Evolutionary conservation across 768 basidiomycete species (phyloP).

Genomic region (Trametes sanguinea): DNA sequence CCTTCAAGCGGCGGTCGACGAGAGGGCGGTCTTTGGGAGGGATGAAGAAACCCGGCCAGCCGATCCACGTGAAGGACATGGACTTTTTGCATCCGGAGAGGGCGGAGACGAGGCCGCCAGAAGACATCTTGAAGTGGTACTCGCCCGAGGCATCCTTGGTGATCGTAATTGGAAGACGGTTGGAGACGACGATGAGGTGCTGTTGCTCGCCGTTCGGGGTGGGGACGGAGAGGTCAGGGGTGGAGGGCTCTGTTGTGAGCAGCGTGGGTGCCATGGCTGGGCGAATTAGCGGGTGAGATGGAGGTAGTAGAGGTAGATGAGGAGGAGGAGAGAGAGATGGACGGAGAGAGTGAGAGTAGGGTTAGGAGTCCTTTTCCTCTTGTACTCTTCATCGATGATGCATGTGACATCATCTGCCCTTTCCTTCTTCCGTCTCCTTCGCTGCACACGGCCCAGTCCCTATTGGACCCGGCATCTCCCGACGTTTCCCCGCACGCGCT

Average conservation of each 20-base stretch:
- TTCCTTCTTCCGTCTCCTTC: not conserved
- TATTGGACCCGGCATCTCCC: slow-evolving; percentile 14
- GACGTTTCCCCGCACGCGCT: slow-evolving; percentile 19
- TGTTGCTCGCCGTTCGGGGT: slow-evolving; percentile 43
- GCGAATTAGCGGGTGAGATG: not conserved
- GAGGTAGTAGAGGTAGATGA: not conserved
- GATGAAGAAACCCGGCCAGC: slow-evolving; percentile 94
- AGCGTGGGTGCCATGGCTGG: slow-evolving; percentile 14
- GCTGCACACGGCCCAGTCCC: slow-evolving; percentile 6
- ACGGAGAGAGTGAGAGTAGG: not conserved
- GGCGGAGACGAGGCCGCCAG: slow-evolving; percentile 95
- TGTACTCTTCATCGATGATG: slow-evolving; percentile 26
- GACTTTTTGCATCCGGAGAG: slow-evolving; percentile 98
- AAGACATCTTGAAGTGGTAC: slow-evolving; percentile 99
- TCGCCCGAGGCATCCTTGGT: slow-evolving; percentile 89
- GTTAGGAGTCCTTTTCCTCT: slow-evolving; percentile 19
- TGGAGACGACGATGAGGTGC: slow-evolving; percentile 93
- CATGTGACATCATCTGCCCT: slow-evolving; percentile 24
- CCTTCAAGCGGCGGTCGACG: slow-evolving; percentile 90
- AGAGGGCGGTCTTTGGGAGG: slow-evolving; percentile 87
- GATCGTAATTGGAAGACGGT: slow-evolving; percentile 94
- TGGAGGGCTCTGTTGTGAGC: slow-evolving; percentile 13
- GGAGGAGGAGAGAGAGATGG: not conserved
- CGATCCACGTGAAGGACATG: slow-evolving; percentile 97
- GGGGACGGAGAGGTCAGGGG: slow-evolving; percentile 22